Base-by-base conservation (phyloP, 192 early-diverging fungal genomes). In the Physocladia obscura region DNA sequence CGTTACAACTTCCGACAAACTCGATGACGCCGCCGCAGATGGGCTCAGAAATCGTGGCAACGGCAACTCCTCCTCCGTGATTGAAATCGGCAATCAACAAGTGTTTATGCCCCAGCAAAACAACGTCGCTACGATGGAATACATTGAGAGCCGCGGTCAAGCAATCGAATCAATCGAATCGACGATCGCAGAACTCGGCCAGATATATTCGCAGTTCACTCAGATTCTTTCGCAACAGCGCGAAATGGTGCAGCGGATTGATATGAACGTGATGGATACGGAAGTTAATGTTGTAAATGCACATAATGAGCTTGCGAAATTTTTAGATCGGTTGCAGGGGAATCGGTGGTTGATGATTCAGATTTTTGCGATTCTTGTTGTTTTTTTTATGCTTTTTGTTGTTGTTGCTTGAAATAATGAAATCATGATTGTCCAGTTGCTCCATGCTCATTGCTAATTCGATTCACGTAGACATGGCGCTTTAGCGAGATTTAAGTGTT, bases 311-410 rank as follows among this genome's bases (percentile, higher is more conserved):
- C 82, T 99, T 47, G 65, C 94, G 29, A 94, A 91, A 75, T 98
- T 94, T 77, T 99, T 94, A 76, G 87, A 92, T 49, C 90, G 87
- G 64, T 89, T 99, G 22, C 92, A 90, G 48, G 93, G 90, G 32
- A 99, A 99, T 75, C 89, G 97, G 57, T 92, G 92, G 92, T 78
- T 99, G 36, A 95, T 99, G 88, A 83, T 94, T 60, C 97, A 98
- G 77, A 87, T 97, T 40, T 96, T 99, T 81, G 88, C 87, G 24
- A 89, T 93, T 13, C 79, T 98, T 58, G 79, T 99, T 35, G 84
- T 94, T 6, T 94, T 96, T 74, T 92, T 94, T 57, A 77, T 95
- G 59, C 44, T 97, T 40, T 88, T 94, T 78, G 84, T 87, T 2
- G 52, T 87, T 24, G 55, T 72, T 22, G 61, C 38, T 8, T 72